A percentile compares a stretch with the other conserved stretches of the same genome.
phyloP scores from a whole-genome alignment of 768 basidiomycete genomes.

The Pulveroboletus sp. region DNA sequence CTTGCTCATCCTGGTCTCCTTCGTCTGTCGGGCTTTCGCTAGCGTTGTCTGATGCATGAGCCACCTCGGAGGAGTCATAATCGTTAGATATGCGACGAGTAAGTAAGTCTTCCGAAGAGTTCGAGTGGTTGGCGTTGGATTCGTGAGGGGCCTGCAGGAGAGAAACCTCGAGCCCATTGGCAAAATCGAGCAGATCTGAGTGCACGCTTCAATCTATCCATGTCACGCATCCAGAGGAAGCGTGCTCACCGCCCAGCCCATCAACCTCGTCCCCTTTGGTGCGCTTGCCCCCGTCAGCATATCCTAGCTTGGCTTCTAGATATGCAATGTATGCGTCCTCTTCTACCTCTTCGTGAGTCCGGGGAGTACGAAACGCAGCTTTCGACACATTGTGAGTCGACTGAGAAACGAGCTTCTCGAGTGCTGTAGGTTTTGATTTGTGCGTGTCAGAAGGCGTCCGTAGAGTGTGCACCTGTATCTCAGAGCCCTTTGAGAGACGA shows the following conservation, averaged over 20 bases:
- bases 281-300: slow-evolving; percentile 41
- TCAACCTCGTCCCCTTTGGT: slow-evolving; percentile 59
- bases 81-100: neutral
- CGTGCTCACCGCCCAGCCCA: slow-evolving; percentile 73
- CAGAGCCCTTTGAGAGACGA: neutral
- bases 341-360: slow-evolving; percentile 47
- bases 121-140: neutral
- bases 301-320: slow-evolving; percentile 75
- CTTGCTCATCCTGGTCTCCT: too few species aligned
- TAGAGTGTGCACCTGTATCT: neutral
- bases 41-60: slow-evolving; percentile 1
- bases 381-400: slow-evolving; percentile 8
- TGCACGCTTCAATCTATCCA: neutral
- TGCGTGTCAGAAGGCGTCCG: neutral
- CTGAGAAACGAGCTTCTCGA: slow-evolving; percentile 33
- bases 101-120: neutral
- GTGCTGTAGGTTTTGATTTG: slow-evolving; percentile 25
- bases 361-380: slow-evolving; percentile 15
- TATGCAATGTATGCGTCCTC: slow-evolving; percentile 88
- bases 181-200: slow-evolving; percentile 55
- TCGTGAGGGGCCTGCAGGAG: neutral
- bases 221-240: neutral
- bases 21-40: too few species aligned
- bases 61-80: neutral
- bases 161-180: slow-evolving; percentile 28